Evolutionary conservation across 768 basidiomycete species (phyloP).

Genomic region (Butyriboletus loyo): DNA sequence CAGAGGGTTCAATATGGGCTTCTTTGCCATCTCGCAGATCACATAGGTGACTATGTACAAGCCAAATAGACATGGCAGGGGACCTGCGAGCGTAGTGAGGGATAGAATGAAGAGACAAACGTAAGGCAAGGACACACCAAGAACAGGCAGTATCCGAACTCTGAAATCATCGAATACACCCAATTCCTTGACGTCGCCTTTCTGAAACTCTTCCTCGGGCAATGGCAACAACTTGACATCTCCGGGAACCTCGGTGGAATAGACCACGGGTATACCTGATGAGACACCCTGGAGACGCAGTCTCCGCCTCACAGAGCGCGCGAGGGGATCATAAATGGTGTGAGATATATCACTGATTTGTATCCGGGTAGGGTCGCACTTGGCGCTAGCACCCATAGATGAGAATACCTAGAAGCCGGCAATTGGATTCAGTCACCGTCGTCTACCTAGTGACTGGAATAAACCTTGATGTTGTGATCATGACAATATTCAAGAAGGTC

Average conservation of each 20-base stretch:
- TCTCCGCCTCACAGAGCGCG: constrained; percentile 81
- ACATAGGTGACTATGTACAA: constrained; percentile 88
- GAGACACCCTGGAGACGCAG: constrained; percentile 60
- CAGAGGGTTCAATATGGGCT: constrained; percentile 78
- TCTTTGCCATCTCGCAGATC: constrained; percentile 78
- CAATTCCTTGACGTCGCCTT: constrained; percentile 85
- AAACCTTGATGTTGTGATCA: constrained; percentile 72
- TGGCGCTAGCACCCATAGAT: constrained; percentile 95
- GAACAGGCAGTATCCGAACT: constrained; percentile 88
- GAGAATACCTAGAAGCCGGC: constrained; percentile 69
- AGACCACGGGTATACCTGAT: constrained; percentile 82
- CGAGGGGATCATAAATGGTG: constrained; percentile 93
- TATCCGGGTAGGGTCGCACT: constrained; percentile 90
- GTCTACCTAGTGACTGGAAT: not conserved
- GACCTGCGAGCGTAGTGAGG: constrained; percentile 28
- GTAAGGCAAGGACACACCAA: constrained; percentile 50
- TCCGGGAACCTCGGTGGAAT: constrained; percentile 90
- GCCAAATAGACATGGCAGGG: constrained; percentile 88
- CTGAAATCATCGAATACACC: constrained; percentile 90
- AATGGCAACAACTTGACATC: constrained; percentile 88
- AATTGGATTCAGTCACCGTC: not conserved
- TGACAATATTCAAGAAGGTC: constrained; percentile 90
- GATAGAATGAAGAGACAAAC: not conserved
- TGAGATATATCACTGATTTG: constrained; percentile 93
- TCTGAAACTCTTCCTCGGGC: constrained; percentile 87